These are phyloP conservation scores for Hyaloperonospora arabidopsidis DNA, from an alignment of 352 stramenopile species.

Conservation along the genomic window DNA sequence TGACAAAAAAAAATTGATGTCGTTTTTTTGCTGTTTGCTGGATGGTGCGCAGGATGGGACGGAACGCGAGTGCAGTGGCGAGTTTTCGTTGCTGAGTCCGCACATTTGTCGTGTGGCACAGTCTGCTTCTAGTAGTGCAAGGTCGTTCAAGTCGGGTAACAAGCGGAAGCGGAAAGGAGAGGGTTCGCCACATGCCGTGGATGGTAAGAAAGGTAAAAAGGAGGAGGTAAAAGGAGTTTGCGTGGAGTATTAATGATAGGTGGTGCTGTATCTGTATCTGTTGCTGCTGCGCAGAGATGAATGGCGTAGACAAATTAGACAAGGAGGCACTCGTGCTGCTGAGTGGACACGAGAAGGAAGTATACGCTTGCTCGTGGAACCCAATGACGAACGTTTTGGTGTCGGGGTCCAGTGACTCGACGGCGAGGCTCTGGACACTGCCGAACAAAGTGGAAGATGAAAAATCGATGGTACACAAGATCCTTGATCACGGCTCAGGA, in stretches of 20 bases:
- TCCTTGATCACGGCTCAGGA: slow-evolving; percentile 76
- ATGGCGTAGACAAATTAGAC: slow-evolving; percentile 57
- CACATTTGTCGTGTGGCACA: slow-evolving; percentile 85
- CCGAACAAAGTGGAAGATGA: slow-evolving; percentile 55
- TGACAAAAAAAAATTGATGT: background rate
- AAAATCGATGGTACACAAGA: slow-evolving; percentile 34
- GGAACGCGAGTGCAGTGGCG: slow-evolving; percentile 77
- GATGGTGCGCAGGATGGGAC: slow-evolving; percentile 56
- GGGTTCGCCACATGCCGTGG: slow-evolving; percentile 51
- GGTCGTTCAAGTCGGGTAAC: slow-evolving; percentile 56
- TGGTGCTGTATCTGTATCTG: background rate
- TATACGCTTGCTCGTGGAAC: slow-evolving; percentile 98
- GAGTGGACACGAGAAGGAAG: slow-evolving; percentile 83
- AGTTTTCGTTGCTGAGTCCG: slow-evolving; percentile 89
- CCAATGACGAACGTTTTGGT: slow-evolving; percentile 92
- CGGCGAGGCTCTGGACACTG: slow-evolving; percentile 90
- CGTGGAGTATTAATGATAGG: background rate
- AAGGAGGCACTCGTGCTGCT: slow-evolving; percentile 59
- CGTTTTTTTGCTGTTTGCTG: background rate
- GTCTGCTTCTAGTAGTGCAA: slow-evolving; percentile 60
- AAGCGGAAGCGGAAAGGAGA: slow-evolving; percentile 81
- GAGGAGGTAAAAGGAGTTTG: background rate
- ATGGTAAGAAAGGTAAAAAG: slow-evolving; percentile 53
- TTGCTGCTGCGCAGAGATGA: slow-evolving; percentile 32
- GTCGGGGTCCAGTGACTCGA: slow-evolving; percentile 93